Conservation (phyloP, 768 basidiomycete genomes). For the Rhizopogon roseolus region DNA sequence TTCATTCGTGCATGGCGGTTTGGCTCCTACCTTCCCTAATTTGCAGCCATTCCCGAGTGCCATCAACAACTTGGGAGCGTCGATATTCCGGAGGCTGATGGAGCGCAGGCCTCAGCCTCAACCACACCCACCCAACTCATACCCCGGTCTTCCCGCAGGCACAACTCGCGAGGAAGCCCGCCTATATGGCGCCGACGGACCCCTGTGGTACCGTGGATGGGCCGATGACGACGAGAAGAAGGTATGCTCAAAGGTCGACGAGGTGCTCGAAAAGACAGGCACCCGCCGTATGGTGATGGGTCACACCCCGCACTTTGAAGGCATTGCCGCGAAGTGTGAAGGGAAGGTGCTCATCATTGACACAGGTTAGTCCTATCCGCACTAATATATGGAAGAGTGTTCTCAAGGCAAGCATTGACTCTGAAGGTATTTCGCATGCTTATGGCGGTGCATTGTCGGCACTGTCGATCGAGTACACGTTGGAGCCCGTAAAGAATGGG, state of each 20-base stretch:
- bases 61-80: slow-evolving; percentile 73
- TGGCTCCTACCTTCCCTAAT: slow-evolving; percentile 70
- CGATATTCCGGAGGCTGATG: slow-evolving; percentile 70
- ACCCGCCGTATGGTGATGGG: slow-evolving; percentile 93
- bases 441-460: slow-evolving; percentile 93
- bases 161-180: slow-evolving; percentile 63
- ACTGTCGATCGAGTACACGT: slow-evolving; percentile 78
- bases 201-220: slow-evolving; percentile 95
- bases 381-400: neutral
- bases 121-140: slow-evolving; percentile 79
- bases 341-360: slow-evolving; percentile 97
- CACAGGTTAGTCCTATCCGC: slow-evolving; percentile 53
- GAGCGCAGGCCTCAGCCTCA: slow-evolving; percentile 54
- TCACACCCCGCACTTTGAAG: slow-evolving; percentile 89
- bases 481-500: slow-evolving; percentile 50
- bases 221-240: slow-evolving; percentile 68
- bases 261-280: slow-evolving; percentile 68
- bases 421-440: slow-evolving; percentile 84
- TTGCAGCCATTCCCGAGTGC: slow-evolving; percentile 78
- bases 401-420: slow-evolving; percentile 3
- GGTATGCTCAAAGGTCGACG: slow-evolving; percentile 68
- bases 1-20: slow-evolving; percentile 92
- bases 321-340: slow-evolving; percentile 79
- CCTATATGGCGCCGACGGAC: slow-evolving; percentile 75
- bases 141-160: slow-evolving; percentile 63